Percentiles rank a stretch among this genome's conserved stretches.
These are phyloP conservation scores for Sarcocystis neurona DNA, from an alignment of 169 alveolate genomes.

Conservation along the genomic window DNA sequence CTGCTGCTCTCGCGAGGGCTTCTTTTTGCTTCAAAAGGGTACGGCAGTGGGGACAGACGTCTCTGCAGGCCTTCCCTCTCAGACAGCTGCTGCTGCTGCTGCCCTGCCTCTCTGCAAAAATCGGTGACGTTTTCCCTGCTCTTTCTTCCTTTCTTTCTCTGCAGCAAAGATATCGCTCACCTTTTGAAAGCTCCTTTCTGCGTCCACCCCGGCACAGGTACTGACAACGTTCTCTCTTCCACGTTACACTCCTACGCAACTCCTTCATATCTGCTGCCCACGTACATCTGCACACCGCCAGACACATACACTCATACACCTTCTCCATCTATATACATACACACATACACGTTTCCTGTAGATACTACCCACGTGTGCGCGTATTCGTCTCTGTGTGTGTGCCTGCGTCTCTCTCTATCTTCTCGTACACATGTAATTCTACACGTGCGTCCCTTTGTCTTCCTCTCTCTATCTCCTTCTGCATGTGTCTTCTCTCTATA, in stretches of 20 bases:
- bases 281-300: no score
- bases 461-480: not conserved
- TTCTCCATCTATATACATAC: no score
- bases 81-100: not conserved
- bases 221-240: not conserved
- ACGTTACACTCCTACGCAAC: not conserved
- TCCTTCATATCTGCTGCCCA: no score
- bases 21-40: not conserved
- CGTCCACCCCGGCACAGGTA: constrained; percentile 90
- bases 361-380: no score
- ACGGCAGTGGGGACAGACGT: not conserved
- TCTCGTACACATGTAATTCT: no score
- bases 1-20: not conserved
- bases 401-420: no score
- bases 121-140: not conserved
- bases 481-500: no score
- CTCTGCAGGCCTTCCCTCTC: not conserved
- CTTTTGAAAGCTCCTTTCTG: constrained; percentile 90
- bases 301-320: no score
- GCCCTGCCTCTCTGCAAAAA: not conserved
- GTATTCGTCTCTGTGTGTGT: no score
- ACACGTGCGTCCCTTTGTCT: not conserved
- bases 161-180: constrained; percentile 86
- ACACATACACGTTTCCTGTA: no score
- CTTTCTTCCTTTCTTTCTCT: constrained; percentile 12